Base-by-base conservation (phyloP, 257 asterid genomes). In the Ehretia macrophylla region DNA sequence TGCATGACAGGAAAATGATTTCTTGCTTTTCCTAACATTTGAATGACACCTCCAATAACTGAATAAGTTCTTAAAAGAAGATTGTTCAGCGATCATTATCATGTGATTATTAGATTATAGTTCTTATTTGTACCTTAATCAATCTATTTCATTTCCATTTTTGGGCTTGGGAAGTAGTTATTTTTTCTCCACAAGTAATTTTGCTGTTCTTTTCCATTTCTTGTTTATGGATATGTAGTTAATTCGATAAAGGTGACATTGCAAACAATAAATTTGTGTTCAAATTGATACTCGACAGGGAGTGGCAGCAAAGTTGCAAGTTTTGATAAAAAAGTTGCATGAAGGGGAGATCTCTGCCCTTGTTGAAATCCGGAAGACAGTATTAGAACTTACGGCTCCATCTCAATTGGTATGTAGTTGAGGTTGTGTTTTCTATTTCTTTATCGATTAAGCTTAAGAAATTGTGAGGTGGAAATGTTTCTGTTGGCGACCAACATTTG, bases 361-460 rank as follows among this genome's bases (percentile, higher is more conserved):
- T 60, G 77, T 77, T 73, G 90, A 86, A 63, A 93, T 93, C 62
- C 89, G 99, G 53, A 69, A 65, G 68, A 79, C 82, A 6, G 90
- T 89, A 53, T 77, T 89, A 66, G 88, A 83, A 63, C 99, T 93
- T 75, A 69, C 75, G 37, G 96, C 99, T 56, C 97, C 97, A 20
- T 72, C 91, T 11, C 75, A 72, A 64, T 77, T 93, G 97, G 99
- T 93, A 83, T 58, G 35, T 27, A 3, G 4, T 69, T 70, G 56
- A 1, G 50, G 46, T 19, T n/a, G 38, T 56, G 42, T 51, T 54
- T 46, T 38, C 53, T 63, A 22, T 22, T 71, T 57, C 64, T 55
- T 27, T 32, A 50, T 16, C 27, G 4, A 1, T 3, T 27, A 27
- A 27, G 5, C 35, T 27, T n/a, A n/a, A 27, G 35, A 1, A 6